Conservation (phyloP, 352 stramenopile species). For the Detonula confervacea region DNA sequence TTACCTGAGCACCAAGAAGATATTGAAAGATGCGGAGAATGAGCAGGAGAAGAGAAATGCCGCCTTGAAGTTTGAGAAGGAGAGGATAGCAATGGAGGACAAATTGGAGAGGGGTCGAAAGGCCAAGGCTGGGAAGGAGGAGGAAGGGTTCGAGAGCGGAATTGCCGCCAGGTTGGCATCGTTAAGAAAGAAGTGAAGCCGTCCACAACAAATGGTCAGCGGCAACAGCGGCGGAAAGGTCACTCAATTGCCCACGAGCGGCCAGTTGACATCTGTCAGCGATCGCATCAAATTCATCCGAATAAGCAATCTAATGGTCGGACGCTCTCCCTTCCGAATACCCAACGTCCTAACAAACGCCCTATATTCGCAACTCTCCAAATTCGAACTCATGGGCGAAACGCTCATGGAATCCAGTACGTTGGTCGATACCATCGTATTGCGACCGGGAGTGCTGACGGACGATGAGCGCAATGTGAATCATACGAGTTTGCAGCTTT, state of each 20-base stretch:
- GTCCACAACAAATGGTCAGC: no score
- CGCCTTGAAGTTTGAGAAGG: slow-evolving; percentile 32
- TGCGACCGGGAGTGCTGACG: slow-evolving; percentile 73
- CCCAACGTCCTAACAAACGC: slow-evolving; percentile 65
- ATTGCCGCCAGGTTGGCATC: slow-evolving; percentile 42
- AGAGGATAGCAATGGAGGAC: slow-evolving; percentile 36
- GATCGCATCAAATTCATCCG: slow-evolving; percentile 69
- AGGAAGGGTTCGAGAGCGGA: slow-evolving; percentile 63
- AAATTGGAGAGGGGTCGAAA: slow-evolving; percentile 22
- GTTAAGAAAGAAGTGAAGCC: slow-evolving; percentile 25
- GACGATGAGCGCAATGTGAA: slow-evolving; percentile 69
- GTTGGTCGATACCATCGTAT: slow-evolving; percentile 70
- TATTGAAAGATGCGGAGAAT: slow-evolving; percentile 63
- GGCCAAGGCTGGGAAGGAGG: slow-evolving; percentile 17
- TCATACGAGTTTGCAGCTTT: slow-evolving; percentile 70
- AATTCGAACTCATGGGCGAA: slow-evolving; percentile 75
- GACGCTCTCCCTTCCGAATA: slow-evolving; percentile 56
- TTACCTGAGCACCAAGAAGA: slow-evolving; percentile 65
- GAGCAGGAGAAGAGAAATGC: slow-evolving; percentile 64
- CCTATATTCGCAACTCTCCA: slow-evolving; percentile 60
- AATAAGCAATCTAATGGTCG: slow-evolving; percentile 65
- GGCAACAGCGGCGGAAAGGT: not conserved
- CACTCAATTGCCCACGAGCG: slow-evolving; percentile 7
- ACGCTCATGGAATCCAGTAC: slow-evolving; percentile 57
- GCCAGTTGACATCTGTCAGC: slow-evolving; percentile 10